Conservation (phyloP, 441 rosid genomes). For the Croton setiger region DNA sequence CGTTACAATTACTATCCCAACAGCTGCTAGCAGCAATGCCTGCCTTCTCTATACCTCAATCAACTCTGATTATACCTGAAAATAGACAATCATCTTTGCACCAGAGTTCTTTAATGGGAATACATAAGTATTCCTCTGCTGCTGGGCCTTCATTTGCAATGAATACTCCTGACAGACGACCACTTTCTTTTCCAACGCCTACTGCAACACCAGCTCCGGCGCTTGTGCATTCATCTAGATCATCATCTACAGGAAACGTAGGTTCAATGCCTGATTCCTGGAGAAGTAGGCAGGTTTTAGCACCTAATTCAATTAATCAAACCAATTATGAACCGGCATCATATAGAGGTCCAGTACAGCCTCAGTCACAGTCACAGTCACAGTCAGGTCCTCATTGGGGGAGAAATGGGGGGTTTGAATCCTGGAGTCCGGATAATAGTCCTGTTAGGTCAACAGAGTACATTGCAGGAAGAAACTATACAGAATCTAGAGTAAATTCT, state of each 20-base stretch:
- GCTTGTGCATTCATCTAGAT: slow-evolving; percentile 31
- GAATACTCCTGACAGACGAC: slow-evolving; percentile 24
- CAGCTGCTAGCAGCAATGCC: slow-evolving; percentile 36
- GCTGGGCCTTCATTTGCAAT: slow-evolving; percentile 23
- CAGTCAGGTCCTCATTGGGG: slow-evolving; percentile 35
- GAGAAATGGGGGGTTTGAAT: slow-evolving; percentile 61
- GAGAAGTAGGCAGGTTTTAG: slow-evolving; percentile 47
- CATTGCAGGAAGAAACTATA: slow-evolving; percentile 36
- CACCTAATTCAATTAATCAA: slow-evolving; percentile 38
- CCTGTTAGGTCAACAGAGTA: slow-evolving; percentile 40
- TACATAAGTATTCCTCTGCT: slow-evolving; percentile 19
- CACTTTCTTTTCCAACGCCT: slow-evolving; percentile 24
- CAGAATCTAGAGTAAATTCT: slow-evolving; percentile 27
- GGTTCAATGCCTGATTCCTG: slow-evolving; percentile 42
- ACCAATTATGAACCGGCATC: slow-evolving; percentile 31
- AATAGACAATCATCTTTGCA: slow-evolving; percentile 26
- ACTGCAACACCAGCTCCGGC: slow-evolving; percentile 17
- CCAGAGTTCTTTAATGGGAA: slow-evolving; percentile 24
- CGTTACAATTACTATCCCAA: slow-evolving; percentile 30
- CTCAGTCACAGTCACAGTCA: slow-evolving; percentile 15
- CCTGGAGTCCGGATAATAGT: slow-evolving; percentile 93
- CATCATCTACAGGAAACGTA: slow-evolving; percentile 34
- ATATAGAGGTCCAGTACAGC: slow-evolving; percentile 26
- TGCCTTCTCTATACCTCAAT: slow-evolving; percentile 29
- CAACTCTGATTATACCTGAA: slow-evolving; percentile 23